Base-by-base conservation (phyloP, 2,329 filamentous ascomycete species). In the Penicillium sp. region DNA sequence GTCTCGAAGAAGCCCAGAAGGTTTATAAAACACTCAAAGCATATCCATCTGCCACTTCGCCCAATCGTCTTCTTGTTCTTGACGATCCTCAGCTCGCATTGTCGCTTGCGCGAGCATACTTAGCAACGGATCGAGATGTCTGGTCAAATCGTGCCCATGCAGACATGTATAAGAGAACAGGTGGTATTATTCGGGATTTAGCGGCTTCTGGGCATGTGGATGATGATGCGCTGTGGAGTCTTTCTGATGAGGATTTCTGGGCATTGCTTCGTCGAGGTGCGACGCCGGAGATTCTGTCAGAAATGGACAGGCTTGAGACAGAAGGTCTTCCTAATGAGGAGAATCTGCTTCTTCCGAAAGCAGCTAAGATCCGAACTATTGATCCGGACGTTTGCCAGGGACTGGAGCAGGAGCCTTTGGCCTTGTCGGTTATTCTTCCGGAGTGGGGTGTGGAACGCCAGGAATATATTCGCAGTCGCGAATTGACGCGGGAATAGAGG, bases 131-230 rank as follows among this genome's bases (percentile, higher is more conserved):
- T 51, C 60, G 65, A 40, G 68, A 73, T 35, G 68, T 76, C 31
- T 76, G 73, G 74, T 74, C 70, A 12, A 74, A 69, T 55, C 64
- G 64, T n/a, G 67, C 70, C 8, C 69, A 76, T 53, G 62, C 70
- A 11, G 64, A 74, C 44, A 64, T 77, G 52, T 75, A 69, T 53
- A 56, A 57, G 26, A 59, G 69, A 25, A 71, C 71, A 3, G 74
- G 72, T 7, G 58, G 60, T 27, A 51, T 76, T 20, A 77, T 77
- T 43, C 60, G 66, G 2, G 61, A 67, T 3, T 26, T 68, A 4
- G 58, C 72, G 1, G 29, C 53, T 11, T 44, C 43, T 14, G 67
- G 64, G 9, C 33, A 12, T 22, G 51, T 75, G 14, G 51, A 61
- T 5, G 72, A 74, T 43, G 61, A 66, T 23, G 58, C 65, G 26